Evolutionary conservation across 192 early-diverging fungal species (phyloP).

Genomic region (Entomortierella chlamydospora): DNA sequence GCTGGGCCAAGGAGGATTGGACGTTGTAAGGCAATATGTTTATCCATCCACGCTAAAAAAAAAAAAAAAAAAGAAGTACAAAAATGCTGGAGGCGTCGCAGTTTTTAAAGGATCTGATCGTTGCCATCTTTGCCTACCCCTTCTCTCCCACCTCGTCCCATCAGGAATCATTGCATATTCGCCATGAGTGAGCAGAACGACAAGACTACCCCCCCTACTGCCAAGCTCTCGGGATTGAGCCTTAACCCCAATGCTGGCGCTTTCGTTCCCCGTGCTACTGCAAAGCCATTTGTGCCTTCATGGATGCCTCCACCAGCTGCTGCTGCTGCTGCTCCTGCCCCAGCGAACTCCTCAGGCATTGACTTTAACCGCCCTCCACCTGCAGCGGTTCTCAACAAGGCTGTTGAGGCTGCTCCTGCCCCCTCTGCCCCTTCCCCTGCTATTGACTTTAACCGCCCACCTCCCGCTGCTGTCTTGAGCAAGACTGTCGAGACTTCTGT

Average conservation of each 20-base stretch:
- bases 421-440: slow-evolving; percentile 16
- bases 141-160: neutral
- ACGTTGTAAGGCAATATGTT: neutral
- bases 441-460: slow-evolving; percentile 39
- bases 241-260: slow-evolving; percentile 74
- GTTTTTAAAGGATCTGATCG: slow-evolving; percentile 18
- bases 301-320: slow-evolving; percentile 60
- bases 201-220: slow-evolving; percentile 26
- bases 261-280: slow-evolving; percentile 75
- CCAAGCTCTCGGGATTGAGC: slow-evolving; percentile 63
- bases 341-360: slow-evolving; percentile 26
- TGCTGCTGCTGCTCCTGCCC: slow-evolving; percentile 52
- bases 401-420: slow-evolving; percentile 27
- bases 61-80: slow-evolving; percentile 2
- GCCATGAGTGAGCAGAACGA: slow-evolving; percentile 53
- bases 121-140: neutral
- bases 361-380: slow-evolving; percentile 40
- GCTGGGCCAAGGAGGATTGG: slow-evolving; percentile 7
- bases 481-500: slow-evolving; percentile 40
- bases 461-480: slow-evolving; percentile 41
- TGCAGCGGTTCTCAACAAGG: slow-evolving; percentile 27
- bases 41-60: neutral
- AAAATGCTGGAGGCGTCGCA: no score
- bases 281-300: slow-evolving; percentile 80
- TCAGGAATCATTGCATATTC: slow-evolving; percentile 7